Evolutionary conservation across 2,329 filamentous ascomycete genomes (phyloP), one percentile per base, ranked within the genome.

Genomic region (Claviceps sorghi): DNA sequence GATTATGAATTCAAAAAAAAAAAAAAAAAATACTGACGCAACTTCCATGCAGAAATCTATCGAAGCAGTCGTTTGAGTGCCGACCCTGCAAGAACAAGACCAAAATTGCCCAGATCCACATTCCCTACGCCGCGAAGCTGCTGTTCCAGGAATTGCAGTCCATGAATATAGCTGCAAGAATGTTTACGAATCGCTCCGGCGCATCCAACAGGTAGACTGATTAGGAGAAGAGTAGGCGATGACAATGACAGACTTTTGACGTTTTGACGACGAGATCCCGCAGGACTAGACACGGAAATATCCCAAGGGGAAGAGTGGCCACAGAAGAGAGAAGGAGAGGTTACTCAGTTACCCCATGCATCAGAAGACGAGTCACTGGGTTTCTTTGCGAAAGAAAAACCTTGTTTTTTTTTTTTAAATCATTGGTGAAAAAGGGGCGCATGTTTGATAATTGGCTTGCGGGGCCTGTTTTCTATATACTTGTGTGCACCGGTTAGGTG

Each of bases 71-170:
- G 30, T 97, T 97, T 66, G 91, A 97, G 69, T 98, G 93, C 70
- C 82, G 93, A 52, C 88, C 93, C 36, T 98, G 93, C 79, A 93
- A 94, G 75, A 98, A 98, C 77, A 97, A 97, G 79, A 96, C 91
- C 57, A 89, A 88, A 73, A 97, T 98, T 67, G 93, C 91, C 5
- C 93, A 98, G 69, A 86, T 98, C 53, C 88, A 97, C 67, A 95
- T 98, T 58, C 93, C 93, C 0, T 98, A 98, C 66, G 93, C 93
- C 2, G 93, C 93, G 55, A 98, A 98, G 74, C 77, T 98, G 49
- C 80, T 98, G 49, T 98, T 98, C 83, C 93, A 98, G 74, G 93
- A 98, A 73, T 74, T 98, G 60, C 88, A 90, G 65, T 84, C 89
- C 49, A 98, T 98, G 93, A 97, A 97, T 69, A 97, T 98, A 68